Evolutionary conservation across 1,284 basidiomycete genomes (phyloP).

Genomic region (Leccinum variabile): DNA sequence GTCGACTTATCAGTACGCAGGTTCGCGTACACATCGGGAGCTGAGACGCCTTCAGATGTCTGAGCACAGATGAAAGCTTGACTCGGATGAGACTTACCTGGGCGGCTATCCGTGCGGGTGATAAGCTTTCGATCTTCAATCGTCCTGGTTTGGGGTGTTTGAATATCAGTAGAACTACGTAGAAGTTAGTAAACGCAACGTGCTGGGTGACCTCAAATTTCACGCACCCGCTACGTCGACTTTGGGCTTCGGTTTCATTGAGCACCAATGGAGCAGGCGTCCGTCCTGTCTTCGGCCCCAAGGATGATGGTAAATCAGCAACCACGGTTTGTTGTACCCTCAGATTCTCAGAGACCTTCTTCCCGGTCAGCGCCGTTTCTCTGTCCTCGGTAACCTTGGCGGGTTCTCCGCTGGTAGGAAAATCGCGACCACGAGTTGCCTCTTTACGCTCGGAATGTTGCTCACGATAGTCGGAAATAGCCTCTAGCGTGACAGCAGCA

Average conservation of each 20-base stretch:
- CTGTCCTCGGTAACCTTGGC: neutral
- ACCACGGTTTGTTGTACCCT: neutral
- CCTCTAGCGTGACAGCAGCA: slow-evolving; percentile 15
- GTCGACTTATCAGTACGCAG: neutral
- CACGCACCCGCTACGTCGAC: neutral
- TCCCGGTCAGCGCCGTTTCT: neutral
- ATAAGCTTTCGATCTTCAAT: neutral
- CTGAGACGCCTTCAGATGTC: neutral
- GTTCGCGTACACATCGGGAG: neutral
- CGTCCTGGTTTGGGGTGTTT: neutral
- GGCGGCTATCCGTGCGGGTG: neutral
- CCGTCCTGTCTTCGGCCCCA: neutral
- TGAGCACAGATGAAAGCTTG: slow-evolving; percentile 1
- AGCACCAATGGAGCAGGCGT: neutral
- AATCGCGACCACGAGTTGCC: neutral
- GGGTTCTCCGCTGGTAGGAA: neutral
- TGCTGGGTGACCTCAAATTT: neutral
- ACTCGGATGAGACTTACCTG: neutral
- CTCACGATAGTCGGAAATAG: slow-evolving; percentile 10
- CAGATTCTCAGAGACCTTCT: neutral
- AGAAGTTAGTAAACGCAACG: neutral
- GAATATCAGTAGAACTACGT: slow-evolving; percentile 1
- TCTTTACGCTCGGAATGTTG: neutral
- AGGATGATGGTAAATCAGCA: neutral
- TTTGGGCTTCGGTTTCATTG: neutral